Conservation (phyloP, 2,329 filamentous ascomycete species). For the Dothideomycetes sp. region DNA sequence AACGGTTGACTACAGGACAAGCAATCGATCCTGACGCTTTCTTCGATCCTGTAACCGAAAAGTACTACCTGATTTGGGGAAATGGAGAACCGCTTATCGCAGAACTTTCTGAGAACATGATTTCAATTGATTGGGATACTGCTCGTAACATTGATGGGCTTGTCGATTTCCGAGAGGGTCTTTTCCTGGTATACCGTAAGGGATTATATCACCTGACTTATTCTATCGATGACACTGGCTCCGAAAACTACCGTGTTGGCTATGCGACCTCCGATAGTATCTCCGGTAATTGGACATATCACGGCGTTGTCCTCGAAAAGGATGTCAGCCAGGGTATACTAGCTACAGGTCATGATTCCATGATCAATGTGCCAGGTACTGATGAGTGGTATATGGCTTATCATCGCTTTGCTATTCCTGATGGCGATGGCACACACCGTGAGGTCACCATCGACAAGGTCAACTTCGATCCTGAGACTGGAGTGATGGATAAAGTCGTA, state of each 20-base stretch:
- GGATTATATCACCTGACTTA: slow-evolving; percentile 42
- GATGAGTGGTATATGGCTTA: slow-evolving; percentile 45
- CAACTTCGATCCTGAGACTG: slow-evolving; percentile 29
- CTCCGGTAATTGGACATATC: slow-evolving; percentile 38
- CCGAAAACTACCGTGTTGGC: slow-evolving; percentile 39
- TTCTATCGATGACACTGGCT: slow-evolving; percentile 40
- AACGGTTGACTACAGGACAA: slow-evolving; percentile 19
- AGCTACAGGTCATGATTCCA: slow-evolving; percentile 38
- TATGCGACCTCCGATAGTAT: slow-evolving; percentile 35
- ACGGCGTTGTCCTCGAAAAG: slow-evolving; percentile 37
- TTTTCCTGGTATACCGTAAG: slow-evolving; percentile 37
- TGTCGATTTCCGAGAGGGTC: slow-evolving; percentile 35
- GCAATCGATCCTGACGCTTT: slow-evolving; percentile 24
- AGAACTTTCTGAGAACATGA: slow-evolving; percentile 39
- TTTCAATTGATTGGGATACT: slow-evolving; percentile 33
- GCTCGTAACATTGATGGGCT: slow-evolving; percentile 30
- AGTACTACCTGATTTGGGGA: slow-evolving; percentile 25
- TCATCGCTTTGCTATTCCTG: slow-evolving; percentile 39
- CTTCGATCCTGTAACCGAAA: slow-evolving; percentile 19
- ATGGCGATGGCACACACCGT: slow-evolving; percentile 36
- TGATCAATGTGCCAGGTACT: slow-evolving; percentile 39
- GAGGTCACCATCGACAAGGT: slow-evolving; percentile 38
- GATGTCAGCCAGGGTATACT: slow-evolving; percentile 35
- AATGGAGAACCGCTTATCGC: slow-evolving; percentile 36
- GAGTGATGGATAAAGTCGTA: slow-evolving; percentile 31